Evolutionary conservation across 192 early-diverging fungal genomes (phyloP), one percentile per base, ranked within the genome.

Genomic region (Rhizophlyctis rosea): DNA sequence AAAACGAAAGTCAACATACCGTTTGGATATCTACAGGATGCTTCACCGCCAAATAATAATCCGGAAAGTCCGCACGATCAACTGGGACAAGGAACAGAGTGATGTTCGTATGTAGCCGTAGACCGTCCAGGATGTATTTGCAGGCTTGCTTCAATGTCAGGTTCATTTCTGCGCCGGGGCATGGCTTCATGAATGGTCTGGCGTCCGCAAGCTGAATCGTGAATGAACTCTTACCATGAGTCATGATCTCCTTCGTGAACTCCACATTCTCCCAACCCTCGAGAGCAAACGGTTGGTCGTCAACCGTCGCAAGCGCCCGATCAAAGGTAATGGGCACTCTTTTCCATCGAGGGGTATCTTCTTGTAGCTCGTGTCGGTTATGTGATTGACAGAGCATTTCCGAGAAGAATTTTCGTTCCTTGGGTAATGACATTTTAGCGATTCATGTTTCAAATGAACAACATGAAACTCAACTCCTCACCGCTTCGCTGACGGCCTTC

Each of bases 1-100:
- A n/a, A n/a, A 44, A 44, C 39, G 9, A 44, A 44, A 44, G 7
- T 18, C 39, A 44, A 44, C 39, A 13, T 44, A 44, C 24, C 2
- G 61, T 62, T 30, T 36, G 23, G 24, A 62, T 11, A n/a, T 62
- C 61, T 50, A 62, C 52, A 9, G 61, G 61, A 21, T 62, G 48
- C 14, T 3, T 30, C 13, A 62, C 34, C n/a, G 52, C 18, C 29
- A 32, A 25, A 23, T 13, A 16, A 32, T 62, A 62, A 9, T 53
- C 34, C 18, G 48, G 50, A 18, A 53, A 23, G 2, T 29, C 29
- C 3, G 1, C 24, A 16, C 23, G 5, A 23, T 62, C 61, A 18
- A 67, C 35, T 13, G 65, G 65, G 23, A 59, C 65, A 24, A 59
- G 53, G 34, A 67, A 67, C 1, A 56, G 65, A 9, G 59, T 50